Evolutionary conservation across 192 early-diverging fungal species (phyloP), one percentile per base, ranked within the genome.

Genomic region (Entomortierella beljakovae): DNA sequence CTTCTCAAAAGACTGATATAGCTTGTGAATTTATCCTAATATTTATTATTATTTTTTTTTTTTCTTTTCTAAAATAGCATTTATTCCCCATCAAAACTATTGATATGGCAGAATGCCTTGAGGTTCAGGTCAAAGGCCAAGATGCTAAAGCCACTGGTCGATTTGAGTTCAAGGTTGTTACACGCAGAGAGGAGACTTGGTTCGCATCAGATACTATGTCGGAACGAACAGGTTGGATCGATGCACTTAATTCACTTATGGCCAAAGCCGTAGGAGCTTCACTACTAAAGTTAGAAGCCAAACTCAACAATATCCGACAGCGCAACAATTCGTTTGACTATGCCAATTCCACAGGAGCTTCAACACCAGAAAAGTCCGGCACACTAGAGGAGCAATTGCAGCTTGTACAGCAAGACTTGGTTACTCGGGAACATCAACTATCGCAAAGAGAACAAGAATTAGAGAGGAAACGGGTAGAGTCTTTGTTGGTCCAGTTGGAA

Each of bases 201-300:
- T 71, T 87, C 16, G 83, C 83, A 4, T 83, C 84, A 11, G 86
- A 87, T 11, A 84, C 84, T 0, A 68, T 80, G 46, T 59, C 64
- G 15, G 68, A 80, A 26, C 74, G 86, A 6, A 85, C 84, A 26
- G 83, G 68, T 18, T 87, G 86, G 86, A 74, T 87, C 6, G 71
- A 80, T 40, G 67, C 82, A 11, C 66, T 87, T 6, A 82, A 84
- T 28, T 80, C 86, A 1, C 80, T 87, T 23, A 84, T 85, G 86
- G 84, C 83, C 13, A 85, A 85, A 43, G 80, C 71, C 5, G 84
- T 83, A 2, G 57, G 82, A 1, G 84, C 83, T 9, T 82, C 68
- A 1, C 75, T 85, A 29, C 71, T 69, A 49, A 81, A 87, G 25
- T 64, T 87, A 23, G 73, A 84, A 23, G 67, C 80, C 16, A 76